phyloP scores from a whole-genome alignment of 441 rosid genomes.

The Francoa sonchifolia region DNA sequence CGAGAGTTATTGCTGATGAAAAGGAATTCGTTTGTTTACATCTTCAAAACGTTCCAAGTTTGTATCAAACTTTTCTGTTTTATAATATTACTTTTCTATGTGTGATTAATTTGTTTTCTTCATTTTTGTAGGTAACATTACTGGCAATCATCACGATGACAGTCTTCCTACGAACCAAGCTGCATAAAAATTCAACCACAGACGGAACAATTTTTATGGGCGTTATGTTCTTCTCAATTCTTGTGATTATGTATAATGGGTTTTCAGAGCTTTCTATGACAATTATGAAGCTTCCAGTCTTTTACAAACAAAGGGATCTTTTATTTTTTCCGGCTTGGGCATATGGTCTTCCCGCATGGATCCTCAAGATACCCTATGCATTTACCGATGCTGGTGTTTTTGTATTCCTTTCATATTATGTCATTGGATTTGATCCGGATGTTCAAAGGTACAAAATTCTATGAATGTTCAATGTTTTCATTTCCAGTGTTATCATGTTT shows the following conservation, averaged over 20 bases:
- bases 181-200: constrained; percentile 26
- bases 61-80: constrained; percentile 2
- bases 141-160: constrained; percentile 41
- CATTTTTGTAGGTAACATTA: constrained; percentile 25
- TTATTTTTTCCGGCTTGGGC: constrained; percentile 70
- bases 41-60: constrained; percentile 67
- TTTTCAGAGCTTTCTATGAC: constrained; percentile 64
- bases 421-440: constrained; percentile 64
- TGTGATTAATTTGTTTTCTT: constrained; percentile 4
- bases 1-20: constrained; percentile 75
- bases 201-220: constrained; percentile 58
- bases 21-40: constrained; percentile 76
- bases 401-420: constrained; percentile 59
- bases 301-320: constrained; percentile 71
- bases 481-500: background rate
- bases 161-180: constrained; percentile 48
- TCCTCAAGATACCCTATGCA: constrained; percentile 59
- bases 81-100: background rate
- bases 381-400: constrained; percentile 49
- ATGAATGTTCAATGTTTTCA: background rate
- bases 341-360: constrained; percentile 62
- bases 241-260: constrained; percentile 58
- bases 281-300: constrained; percentile 65
- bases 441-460: constrained; percentile 32
- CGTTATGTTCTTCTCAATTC: constrained; percentile 40